Base-by-base conservation (phyloP, 164 flowering plant species). In the Euptelea pleiosperma region DNA sequence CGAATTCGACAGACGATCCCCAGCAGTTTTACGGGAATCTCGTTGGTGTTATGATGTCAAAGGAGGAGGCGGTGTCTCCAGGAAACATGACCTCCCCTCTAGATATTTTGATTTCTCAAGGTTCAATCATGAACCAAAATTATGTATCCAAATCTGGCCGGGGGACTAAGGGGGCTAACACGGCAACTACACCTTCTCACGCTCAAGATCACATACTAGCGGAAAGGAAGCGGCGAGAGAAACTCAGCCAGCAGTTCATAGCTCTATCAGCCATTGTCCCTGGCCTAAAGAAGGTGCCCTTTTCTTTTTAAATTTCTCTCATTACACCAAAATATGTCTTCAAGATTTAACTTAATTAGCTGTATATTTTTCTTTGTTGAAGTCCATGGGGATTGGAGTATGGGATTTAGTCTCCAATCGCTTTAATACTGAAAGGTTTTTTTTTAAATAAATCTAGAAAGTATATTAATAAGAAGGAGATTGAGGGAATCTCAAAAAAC, bases 261-360 rank as follows among this genome's bases (percentile, higher is more conserved):
- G 87, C 92, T 52, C 63, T 89, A 15, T 89, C 93, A 49, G 84
- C 92, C 18, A 28, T 86, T 24, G 63, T 89, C 58, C 96, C 96
- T 22, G 93, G 90, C 54, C 76, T 89, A 3, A 84, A 82, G 66
- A 86, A 89, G 93, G 96, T 89, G 70, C 1, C 5, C 18, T 37
- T 24, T n/a, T n/a, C 31, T 47, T 43, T 61, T 1, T 52, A 19
- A 44, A 28, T 57, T 57, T 24, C 9, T 15, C n/a, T 15, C 26
- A 3, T 26, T 4, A 24, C 26, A 4, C 49, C 37, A 25, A 43
- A 43, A 15, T 40, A 3, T 29, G n/a, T 26, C 33, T 3, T 26
- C n/a, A 15, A 21, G 35, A 15, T 8, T 49, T 7, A 19, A n/a
- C n/a, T n/a, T n/a, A n/a, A n/a, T n/a, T n/a, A n/a, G n/a, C n/a